Conservation (phyloP, 1,139 yeast species). For the Blastobotrys arbuscula region DNA sequence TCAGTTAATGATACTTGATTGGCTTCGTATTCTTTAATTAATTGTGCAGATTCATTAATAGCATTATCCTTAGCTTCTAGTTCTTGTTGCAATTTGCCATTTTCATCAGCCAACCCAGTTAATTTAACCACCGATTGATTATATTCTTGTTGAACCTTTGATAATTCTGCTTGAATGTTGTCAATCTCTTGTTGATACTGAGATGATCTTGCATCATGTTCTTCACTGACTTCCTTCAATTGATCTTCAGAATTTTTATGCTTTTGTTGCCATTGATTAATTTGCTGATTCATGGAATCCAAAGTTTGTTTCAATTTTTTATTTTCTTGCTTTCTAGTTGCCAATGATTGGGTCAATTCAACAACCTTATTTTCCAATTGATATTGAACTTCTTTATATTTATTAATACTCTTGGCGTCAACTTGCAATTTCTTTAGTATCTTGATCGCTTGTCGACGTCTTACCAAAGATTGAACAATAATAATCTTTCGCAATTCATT, state of each 20-base stretch:
- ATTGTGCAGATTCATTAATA: slow-evolving; percentile 27
- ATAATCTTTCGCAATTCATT: slow-evolving; percentile 50
- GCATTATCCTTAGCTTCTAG: slow-evolving; percentile 59
- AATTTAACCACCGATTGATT: slow-evolving; percentile 58
- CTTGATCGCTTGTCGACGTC: slow-evolving; percentile 68
- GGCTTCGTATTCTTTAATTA: slow-evolving; percentile 29
- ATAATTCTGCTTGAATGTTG: slow-evolving; percentile 44
- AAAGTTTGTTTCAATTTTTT: slow-evolving; percentile 63
- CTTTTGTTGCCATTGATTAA: slow-evolving; percentile 32
- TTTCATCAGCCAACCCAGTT: slow-evolving; percentile 59
- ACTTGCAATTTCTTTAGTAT: slow-evolving; percentile 59
- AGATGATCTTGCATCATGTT: slow-evolving; percentile 53
- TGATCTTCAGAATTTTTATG: slow-evolving; percentile 29
- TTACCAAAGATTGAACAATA: slow-evolving; percentile 67
- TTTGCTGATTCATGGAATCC: slow-evolving; percentile 40
- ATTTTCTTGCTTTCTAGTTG: slow-evolving; percentile 74
- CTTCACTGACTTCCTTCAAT: slow-evolving; percentile 38
- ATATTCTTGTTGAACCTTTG: slow-evolving; percentile 47
- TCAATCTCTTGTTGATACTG: slow-evolving; percentile 50
- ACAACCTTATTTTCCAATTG: slow-evolving; percentile 93
- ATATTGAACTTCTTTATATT: slow-evolving; percentile 85
- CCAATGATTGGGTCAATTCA: slow-evolving; percentile 80
- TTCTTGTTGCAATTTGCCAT: slow-evolving; percentile 53
- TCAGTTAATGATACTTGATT: slow-evolving; percentile 43
- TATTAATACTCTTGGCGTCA: slow-evolving; percentile 89